phyloP scores from a whole-genome alignment of 1,284 basidiomycete species.

The Marasmius fiardii region DNA sequence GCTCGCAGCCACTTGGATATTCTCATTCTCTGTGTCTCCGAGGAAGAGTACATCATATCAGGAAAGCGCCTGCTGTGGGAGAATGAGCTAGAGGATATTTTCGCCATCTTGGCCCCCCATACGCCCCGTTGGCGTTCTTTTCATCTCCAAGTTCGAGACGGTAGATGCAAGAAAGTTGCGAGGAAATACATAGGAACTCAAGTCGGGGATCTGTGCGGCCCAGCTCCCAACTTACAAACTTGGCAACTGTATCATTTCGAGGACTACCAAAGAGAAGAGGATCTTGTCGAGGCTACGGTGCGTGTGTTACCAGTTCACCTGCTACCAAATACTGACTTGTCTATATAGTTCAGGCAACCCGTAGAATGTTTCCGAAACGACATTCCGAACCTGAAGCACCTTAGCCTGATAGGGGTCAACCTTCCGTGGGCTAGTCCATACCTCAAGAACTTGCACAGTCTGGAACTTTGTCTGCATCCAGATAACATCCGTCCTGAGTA shows the following conservation, averaged over 20 bases:
- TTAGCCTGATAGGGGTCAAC: conserved; percentile 62
- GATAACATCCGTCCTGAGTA: conserved; percentile 54
- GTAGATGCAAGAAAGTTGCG: conserved; percentile 49
- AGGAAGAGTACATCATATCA: conserved; percentile 33
- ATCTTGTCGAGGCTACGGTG: conserved; percentile 45
- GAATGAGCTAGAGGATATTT: conserved; percentile 40
- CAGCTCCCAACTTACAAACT: conserved; percentile 49
- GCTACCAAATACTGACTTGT: not conserved
- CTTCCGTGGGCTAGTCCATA: conserved; percentile 58
- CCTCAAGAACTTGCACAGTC: conserved; percentile 41
- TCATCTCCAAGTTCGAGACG: conserved; percentile 54
- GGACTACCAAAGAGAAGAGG: conserved; percentile 45
- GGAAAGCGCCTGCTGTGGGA: conserved; percentile 29
- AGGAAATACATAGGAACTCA: conserved; percentile 40
- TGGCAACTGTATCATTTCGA: conserved; percentile 65
- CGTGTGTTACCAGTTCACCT: not conserved
- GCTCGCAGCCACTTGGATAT: conserved; percentile 41
- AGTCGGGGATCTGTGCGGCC: conserved; percentile 29
- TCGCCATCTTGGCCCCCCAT: conserved; percentile 44
- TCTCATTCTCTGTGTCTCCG: conserved; percentile 51
- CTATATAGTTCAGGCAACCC: conserved; percentile 38
- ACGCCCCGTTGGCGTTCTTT: conserved; percentile 53
- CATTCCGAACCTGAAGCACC: conserved; percentile 45
- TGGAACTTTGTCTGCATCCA: conserved; percentile 59
- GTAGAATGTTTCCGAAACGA: conserved; percentile 50